Conservation (phyloP, 2,329 filamentous ascomycete species). For the Fusarium albidum region DNA sequence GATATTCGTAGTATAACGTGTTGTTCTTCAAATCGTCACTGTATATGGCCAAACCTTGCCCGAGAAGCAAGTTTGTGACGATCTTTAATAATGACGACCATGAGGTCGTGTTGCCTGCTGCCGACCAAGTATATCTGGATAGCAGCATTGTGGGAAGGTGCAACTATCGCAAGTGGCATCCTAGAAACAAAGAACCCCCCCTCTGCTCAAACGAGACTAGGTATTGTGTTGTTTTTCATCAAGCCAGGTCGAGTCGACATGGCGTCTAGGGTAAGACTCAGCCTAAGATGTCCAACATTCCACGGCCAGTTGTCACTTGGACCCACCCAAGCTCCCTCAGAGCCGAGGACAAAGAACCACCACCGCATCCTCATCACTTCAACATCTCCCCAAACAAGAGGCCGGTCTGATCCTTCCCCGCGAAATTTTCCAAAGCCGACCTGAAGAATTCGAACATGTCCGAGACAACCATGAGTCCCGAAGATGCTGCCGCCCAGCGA, state of each 20-base stretch:
- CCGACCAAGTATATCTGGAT: no score
- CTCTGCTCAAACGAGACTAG: not conserved
- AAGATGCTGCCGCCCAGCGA: slow-evolving; percentile 59
- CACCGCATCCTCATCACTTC: slow-evolving; percentile 21
- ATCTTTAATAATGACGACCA: no score
- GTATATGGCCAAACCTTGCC: not conserved
- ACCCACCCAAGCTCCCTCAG: slow-evolving; percentile 21
- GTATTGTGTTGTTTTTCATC: not conserved
- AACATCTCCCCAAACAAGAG: slow-evolving; percentile 6
- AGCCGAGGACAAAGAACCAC: slow-evolving; percentile 3
- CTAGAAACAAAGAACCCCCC: no score
- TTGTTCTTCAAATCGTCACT: not conserved
- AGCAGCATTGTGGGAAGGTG: no score
- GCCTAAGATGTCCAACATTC: slow-evolving; percentile 4
- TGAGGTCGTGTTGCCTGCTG: no score
- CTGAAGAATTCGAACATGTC: slow-evolving; percentile 45
- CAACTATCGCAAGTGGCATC: no score
- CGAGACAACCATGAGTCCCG: slow-evolving; percentile 46
- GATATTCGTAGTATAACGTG: slow-evolving; percentile 2
- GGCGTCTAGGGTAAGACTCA: slow-evolving; percentile 15
- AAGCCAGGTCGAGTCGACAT: no score
- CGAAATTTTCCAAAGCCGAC: not conserved
- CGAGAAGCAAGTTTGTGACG: no score
- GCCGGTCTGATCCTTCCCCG: slow-evolving; percentile 4
- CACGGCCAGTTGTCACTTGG: slow-evolving; percentile 22